Conservation (phyloP, 192 early-diverging fungal genomes). For the Helicostylum pulchrum region DNA sequence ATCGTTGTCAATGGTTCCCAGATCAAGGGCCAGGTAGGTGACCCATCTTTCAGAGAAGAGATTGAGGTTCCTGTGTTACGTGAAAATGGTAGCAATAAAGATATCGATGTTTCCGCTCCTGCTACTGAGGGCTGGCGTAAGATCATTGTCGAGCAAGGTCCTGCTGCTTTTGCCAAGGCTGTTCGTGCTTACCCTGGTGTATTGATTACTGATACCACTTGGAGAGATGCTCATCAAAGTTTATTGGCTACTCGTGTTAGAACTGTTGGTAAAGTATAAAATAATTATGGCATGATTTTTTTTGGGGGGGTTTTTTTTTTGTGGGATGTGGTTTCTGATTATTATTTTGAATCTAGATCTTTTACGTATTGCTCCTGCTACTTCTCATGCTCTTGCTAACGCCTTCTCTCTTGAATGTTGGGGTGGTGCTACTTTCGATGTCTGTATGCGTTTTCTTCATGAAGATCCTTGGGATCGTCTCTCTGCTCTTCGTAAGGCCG, state of each 20-base stretch:
- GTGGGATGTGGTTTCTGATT: background rate
- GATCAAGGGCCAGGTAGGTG: conserved; percentile 85
- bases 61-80: conserved; percentile 63
- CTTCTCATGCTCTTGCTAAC: conserved; percentile 82
- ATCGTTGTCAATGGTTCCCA: conserved; percentile 88
- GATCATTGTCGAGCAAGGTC: conserved; percentile 79
- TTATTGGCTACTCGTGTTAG: conserved; percentile 94
- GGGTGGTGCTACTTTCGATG: conserved; percentile 98
- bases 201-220: conserved; percentile 96
- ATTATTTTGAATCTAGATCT: conserved; percentile 38
- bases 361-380: conserved; percentile 80
- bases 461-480: conserved; percentile 98
- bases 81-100: conserved; percentile 42
- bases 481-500: conserved; percentile 74
- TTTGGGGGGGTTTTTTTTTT: too few species aligned
- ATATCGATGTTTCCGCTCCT: conserved; percentile 53
- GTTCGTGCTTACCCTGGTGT: conserved; percentile 83
- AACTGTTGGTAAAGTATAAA: conserved; percentile 75
- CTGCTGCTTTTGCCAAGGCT: conserved; percentile 89
- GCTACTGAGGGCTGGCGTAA: conserved; percentile 85
- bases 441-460: conserved; percentile 92
- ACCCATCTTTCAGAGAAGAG: conserved; percentile 64
- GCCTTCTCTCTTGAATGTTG: conserved; percentile 95
- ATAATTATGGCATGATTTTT: background rate
- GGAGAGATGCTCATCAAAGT: conserved; percentile 95